Percentiles rank a stretch among this genome's conserved stretches.
These are phyloP conservation scores for Lipomyces mesembrius DNA, from an alignment of 805 yeast genomes.

Conservation along the genomic window DNA sequence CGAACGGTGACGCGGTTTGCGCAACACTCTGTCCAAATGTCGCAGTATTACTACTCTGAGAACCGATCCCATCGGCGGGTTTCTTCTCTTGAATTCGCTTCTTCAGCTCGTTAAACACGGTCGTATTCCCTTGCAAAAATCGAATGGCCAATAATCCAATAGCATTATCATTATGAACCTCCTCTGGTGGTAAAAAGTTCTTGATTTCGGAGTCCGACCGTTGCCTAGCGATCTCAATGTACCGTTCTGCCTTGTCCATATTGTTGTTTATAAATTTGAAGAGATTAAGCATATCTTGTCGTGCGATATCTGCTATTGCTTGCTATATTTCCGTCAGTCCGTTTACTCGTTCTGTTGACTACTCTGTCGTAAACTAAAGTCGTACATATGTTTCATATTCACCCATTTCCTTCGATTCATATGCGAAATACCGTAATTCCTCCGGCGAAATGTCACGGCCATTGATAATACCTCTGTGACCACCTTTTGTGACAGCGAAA, in stretches of 20 bases:
- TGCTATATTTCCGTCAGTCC: constrained; percentile 1
- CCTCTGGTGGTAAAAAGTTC: constrained; percentile 20
- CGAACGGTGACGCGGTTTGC: neutral
- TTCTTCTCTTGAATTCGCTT: neutral
- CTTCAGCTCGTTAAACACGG: constrained; percentile 9
- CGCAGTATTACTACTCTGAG: neutral
- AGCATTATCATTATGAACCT: constrained; percentile 12
- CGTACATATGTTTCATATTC: constrained; percentile 17
- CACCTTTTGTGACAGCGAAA: constrained; percentile 12
- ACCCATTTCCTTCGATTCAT: constrained; percentile 12
- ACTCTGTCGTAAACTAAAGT: neutral
- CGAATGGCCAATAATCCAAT: constrained; percentile 20
- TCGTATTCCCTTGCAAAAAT: constrained; percentile 19
- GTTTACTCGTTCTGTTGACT: neutral
- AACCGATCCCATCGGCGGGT: neutral
- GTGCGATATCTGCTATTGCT: constrained; percentile 10
- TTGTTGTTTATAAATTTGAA: constrained; percentile 12
- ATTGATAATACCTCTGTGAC: constrained; percentile 13
- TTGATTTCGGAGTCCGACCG: constrained; percentile 10
- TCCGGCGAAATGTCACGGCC: constrained; percentile 29
- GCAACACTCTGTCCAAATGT: neutral
- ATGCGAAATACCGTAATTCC: constrained; percentile 19
- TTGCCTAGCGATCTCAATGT: constrained; percentile 13
- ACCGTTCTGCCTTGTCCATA: constrained; percentile 11
- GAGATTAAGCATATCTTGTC: constrained; percentile 11